A percentile compares a stretch with the other conserved stretches of the same genome.
These are phyloP conservation scores for barley (Hordeum vulgare) DNA, from an alignment of 176 grass and related monocot genomes.

Conservation along the genomic window DNA sequence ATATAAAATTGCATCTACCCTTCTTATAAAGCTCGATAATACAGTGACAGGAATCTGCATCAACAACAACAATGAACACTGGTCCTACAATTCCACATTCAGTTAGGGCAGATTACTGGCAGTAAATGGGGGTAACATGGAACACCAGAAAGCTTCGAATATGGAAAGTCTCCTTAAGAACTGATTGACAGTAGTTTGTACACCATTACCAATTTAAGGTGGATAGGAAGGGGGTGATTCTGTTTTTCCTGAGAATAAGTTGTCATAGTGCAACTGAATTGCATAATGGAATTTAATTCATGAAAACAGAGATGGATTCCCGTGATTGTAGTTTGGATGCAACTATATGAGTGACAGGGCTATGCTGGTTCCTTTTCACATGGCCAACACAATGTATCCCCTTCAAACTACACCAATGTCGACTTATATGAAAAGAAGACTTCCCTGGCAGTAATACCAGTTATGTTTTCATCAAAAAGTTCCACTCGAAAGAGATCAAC, in stretches of 20 bases:
- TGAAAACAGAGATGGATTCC: not conserved
- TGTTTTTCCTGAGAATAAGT: not conserved
- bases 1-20: not conserved
- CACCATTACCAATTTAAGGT: not conserved
- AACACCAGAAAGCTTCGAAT: not conserved
- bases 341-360: not conserved
- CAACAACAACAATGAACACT: not conserved
- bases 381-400: not conserved
- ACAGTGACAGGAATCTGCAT: not conserved
- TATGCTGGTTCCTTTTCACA: not conserved
- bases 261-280: not conserved
- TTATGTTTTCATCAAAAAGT: not conserved
- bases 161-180: not conserved
- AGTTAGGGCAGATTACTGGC: not conserved
- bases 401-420: not conserved
- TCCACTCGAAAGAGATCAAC: not conserved
- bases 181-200: not conserved
- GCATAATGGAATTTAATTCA: not conserved
- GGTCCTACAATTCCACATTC: not conserved
- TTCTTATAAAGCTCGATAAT: not conserved
- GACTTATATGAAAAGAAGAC: not conserved
- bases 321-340: not conserved
- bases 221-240: not conserved
- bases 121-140: not conserved
- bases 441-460: not conserved